These are phyloP conservation scores for Phaeosphaeriaceae sp. DNA, from an alignment of 2,329 filamentous ascomycete genomes.

Conservation along the genomic window DNA sequence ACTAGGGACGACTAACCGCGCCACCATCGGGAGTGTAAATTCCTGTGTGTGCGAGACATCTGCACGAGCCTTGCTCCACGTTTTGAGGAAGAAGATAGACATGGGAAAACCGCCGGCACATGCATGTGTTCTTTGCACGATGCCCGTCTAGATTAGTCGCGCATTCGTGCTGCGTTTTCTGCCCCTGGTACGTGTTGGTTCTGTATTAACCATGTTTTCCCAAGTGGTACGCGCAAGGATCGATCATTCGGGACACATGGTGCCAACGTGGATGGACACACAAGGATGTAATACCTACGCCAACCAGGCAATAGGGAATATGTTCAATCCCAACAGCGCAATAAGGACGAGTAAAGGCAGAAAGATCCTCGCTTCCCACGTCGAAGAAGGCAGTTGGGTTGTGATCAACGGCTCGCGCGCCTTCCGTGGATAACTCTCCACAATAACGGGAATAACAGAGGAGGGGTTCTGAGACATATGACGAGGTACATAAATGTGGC, in stretches of 20 bases:
- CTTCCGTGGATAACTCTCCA: neutral
- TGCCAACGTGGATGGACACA: neutral
- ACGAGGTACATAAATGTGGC: neutral
- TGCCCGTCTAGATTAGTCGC: neutral
- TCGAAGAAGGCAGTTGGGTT: neutral
- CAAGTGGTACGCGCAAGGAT: neutral
- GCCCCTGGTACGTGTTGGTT: neutral
- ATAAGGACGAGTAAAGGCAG: neutral
- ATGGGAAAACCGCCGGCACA: neutral
- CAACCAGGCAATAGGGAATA: neutral
- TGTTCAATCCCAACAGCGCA: neutral
- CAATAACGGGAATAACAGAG: neutral
- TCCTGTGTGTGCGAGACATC: neutral
- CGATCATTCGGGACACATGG: neutral
- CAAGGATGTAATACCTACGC: neutral
- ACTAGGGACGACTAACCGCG: neutral
- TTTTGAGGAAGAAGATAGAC: neutral
- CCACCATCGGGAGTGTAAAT: neutral
- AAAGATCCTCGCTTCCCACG: neutral
- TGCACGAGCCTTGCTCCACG: neutral
- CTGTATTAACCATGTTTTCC: neutral
- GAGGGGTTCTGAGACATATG: conserved; percentile 3
- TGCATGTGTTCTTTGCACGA: neutral
- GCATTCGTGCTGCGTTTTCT: neutral
- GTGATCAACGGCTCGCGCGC: neutral